A percentile compares a stretch with the other conserved stretches of the same genome.
Evolutionary conservation across 768 basidiomycete species (phyloP).

Genomic region (Agrocybe pediades): DNA sequence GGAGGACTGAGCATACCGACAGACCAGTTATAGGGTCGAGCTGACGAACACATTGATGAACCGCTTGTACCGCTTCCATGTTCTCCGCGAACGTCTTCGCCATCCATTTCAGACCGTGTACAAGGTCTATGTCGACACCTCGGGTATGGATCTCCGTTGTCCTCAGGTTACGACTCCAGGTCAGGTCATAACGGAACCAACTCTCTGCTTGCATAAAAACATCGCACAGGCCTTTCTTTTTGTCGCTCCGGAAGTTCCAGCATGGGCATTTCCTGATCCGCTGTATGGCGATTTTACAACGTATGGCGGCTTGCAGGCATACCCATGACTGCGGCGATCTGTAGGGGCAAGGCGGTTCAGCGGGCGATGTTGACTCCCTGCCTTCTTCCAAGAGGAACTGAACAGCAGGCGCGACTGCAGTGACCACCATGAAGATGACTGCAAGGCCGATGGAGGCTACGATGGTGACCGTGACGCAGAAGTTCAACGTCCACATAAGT

Average conservation of each 20-base stretch:
- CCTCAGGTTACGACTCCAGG: conserved; percentile 6
- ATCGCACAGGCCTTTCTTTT: not conserved
- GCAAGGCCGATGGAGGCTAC: conserved; percentile 17
- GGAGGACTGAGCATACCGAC: not conserved
- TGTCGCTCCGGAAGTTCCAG: conserved; percentile 1
- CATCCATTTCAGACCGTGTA: conserved; percentile 13
- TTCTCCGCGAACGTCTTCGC: conserved; percentile 12
- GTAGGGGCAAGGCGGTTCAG: conserved; percentile 20
- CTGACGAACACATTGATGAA: not conserved
- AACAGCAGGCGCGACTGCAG: conserved; percentile 24
- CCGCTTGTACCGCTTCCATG: conserved; percentile 5
- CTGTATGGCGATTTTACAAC: not conserved
- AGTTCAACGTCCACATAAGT: conserved; percentile 21
- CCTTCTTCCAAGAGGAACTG: conserved; percentile 12
- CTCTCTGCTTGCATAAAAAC: conserved; percentile 2
- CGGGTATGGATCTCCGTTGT: not conserved
- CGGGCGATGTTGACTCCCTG: not conserved
- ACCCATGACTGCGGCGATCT: conserved; percentile 29
- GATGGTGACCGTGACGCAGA: conserved; percentile 17
- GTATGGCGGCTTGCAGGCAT: conserved; percentile 6
- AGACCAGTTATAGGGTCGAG: not conserved
- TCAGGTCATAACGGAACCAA: conserved; percentile 6
- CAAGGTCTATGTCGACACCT: conserved; percentile 10
- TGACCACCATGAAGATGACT: conserved; percentile 19
- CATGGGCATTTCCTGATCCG: not conserved